Conservation (phyloP, 2,329 filamentous ascomycete species). For the Claviceps pazoutovae region DNA sequence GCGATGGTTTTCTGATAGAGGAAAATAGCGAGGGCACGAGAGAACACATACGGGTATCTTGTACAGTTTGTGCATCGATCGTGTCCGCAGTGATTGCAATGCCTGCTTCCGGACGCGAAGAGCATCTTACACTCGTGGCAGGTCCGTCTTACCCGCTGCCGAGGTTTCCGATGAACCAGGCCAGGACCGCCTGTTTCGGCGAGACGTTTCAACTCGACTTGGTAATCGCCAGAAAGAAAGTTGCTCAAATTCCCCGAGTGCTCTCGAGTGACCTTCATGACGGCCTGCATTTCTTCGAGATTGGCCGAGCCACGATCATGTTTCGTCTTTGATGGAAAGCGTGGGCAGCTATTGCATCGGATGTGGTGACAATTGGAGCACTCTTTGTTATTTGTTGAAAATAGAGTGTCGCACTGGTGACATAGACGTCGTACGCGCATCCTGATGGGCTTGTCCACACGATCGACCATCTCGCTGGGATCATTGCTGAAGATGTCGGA, state of each 20-base stretch:
- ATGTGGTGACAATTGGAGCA: slow-evolving; percentile 67
- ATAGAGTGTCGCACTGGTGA: slow-evolving; percentile 65
- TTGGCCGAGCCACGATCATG: slow-evolving; percentile 39
- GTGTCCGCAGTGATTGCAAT: slow-evolving; percentile 56
- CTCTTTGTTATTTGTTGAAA: slow-evolving; percentile 51
- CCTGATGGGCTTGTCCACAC: slow-evolving; percentile 62
- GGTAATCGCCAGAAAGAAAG: slow-evolving; percentile 30
- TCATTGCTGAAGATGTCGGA: slow-evolving; percentile 36
- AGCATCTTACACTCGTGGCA: slow-evolving; percentile 61
- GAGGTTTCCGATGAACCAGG: slow-evolving; percentile 54
- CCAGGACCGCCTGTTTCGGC: slow-evolving; percentile 56
- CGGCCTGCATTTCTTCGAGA: slow-evolving; percentile 34
- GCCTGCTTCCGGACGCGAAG: slow-evolving; percentile 46
- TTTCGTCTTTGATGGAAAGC: slow-evolving; percentile 54
- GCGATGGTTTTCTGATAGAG: too few relatives aligned
- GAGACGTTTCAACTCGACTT: slow-evolving; percentile 45
- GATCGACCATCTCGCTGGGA: slow-evolving; percentile 40
- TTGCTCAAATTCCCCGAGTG: slow-evolving; percentile 39
- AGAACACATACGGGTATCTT: slow-evolving; percentile 56
- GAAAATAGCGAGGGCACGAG: not conserved
- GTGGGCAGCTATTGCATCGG: slow-evolving; percentile 67
- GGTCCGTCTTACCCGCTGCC: slow-evolving; percentile 58
- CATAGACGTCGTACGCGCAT: slow-evolving; percentile 69
- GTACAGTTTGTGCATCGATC: slow-evolving; percentile 68
- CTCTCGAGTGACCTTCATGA: slow-evolving; percentile 41